Conservation (phyloP, 2,329 filamentous ascomycete genomes). For the Fusarium sp. region DNA sequence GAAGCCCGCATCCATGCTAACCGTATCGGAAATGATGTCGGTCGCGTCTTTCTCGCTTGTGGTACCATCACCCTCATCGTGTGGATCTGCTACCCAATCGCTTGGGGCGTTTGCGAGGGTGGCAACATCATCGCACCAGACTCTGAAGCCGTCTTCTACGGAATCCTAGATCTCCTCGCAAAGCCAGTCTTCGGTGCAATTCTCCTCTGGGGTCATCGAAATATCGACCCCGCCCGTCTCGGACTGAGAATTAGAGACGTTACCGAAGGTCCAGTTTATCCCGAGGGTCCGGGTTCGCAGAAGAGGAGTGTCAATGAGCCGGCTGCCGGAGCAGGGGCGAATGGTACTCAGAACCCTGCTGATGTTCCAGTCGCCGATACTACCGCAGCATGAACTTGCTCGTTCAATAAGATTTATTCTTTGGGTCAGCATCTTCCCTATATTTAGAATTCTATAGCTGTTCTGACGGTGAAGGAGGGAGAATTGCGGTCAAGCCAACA, state of each 20-base stretch:
- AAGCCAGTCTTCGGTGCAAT: conserved; percentile 69
- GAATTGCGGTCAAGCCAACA: not conserved
- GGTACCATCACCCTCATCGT: conserved; percentile 63
- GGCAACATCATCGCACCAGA: conserved; percentile 65
- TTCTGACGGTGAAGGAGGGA: not conserved
- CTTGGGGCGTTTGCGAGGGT: conserved; percentile 61
- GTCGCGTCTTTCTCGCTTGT: conserved; percentile 61
- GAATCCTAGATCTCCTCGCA: conserved; percentile 68
- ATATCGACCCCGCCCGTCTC: conserved; percentile 64
- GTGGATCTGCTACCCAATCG: conserved; percentile 65
- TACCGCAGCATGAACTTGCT: not conserved
- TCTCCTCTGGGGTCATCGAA: conserved; percentile 68
- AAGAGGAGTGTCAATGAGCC: not conserved
- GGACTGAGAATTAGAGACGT: conserved; percentile 55
- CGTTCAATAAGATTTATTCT: not conserved
- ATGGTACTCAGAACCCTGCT: not conserved
- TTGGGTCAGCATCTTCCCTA: not conserved
- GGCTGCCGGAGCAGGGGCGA: not conserved
- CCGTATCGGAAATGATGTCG: conserved; percentile 61
- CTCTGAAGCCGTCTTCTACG: conserved; percentile 73
- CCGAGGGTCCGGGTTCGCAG: conserved; percentile 8
- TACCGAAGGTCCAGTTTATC: conserved; percentile 6
- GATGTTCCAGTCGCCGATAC: not conserved
- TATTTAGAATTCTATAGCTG: not conserved
- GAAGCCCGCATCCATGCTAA: conserved; percentile 59